Evolutionary conservation across 2,329 filamentous ascomycete species (phyloP), one percentile per base, ranked within the genome.

Genomic region (Rhinocladiella similis): DNA sequence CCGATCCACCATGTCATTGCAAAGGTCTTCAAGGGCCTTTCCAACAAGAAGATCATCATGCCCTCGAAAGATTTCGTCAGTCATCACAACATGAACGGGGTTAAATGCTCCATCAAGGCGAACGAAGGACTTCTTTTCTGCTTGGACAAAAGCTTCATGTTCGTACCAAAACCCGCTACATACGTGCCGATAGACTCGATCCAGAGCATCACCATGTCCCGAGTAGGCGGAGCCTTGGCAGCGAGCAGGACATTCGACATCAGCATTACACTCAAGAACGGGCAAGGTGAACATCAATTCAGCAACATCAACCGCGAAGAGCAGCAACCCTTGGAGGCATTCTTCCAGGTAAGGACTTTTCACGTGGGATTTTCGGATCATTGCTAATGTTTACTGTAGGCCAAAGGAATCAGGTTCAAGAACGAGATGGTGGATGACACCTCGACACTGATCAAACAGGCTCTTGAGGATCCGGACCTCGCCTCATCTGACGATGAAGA

Each of bases 61-160:
- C 94, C 94, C 1, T 94, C 92, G 47, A 93, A 93, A 74, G 92
- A 97, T 73, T 99, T 99, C 75, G 82, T 87, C 50, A 73, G 89
- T 65, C 94, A 97, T 76, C 91, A 96, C 71, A 86, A 89, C 68
- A 92, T 97, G 73, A 90, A 87, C 65, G 94, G 94, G 56, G 95
- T 99, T 75, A 99, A 99, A 77, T 99, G 94, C 75, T 96, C 92
- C n/a, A 97, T 99, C 84, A 99, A 99, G 77, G 95, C 95, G 52
- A 97, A 95, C 73, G 94, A 99, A 77, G 94, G 95, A 59, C 92
- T 96, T 70, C 80, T 99, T 49, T 99, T 96, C 83, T 97, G 92
- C 72, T 78, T 99, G 65, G 94, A 99, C 75, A 97, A 97, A 77
- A 93, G 92, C 6, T 96, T 99, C 74, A 95, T 99, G 84, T 99